phyloP scores from a whole-genome alignment of 257 asterid genomes.

The Rhazya stricta region DNA sequence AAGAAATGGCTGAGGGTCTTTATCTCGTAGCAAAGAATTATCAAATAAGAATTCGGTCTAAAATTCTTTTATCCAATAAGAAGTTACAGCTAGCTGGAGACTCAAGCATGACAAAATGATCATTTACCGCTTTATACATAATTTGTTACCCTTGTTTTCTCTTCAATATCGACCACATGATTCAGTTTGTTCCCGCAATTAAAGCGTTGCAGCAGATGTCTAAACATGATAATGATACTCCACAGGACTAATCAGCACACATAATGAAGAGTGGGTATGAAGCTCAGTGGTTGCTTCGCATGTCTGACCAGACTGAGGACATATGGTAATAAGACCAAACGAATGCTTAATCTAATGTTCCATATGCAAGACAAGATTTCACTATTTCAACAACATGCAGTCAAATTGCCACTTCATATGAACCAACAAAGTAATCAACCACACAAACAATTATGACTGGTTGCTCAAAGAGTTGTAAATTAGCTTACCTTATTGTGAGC shows the following conservation, averaged over 20 bases:
- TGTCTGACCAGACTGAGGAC: background rate
- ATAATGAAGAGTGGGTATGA: background rate
- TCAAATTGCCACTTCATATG: background rate
- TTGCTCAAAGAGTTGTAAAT: background rate
- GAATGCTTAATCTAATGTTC: background rate
- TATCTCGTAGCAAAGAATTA: background rate
- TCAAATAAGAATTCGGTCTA: background rate
- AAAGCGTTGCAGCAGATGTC: background rate
- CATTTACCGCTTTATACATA: background rate
- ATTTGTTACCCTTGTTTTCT: background rate
- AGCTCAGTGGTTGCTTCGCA: background rate
- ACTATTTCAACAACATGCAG: background rate
- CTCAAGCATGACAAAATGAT: background rate
- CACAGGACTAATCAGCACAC: background rate
- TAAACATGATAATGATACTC: background rate
- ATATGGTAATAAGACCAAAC: background rate
- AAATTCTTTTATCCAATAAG: background rate
- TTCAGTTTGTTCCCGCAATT: background rate
- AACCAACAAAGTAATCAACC: background rate
- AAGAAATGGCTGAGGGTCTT: no score
- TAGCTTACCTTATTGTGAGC: slow-evolving; percentile 92
- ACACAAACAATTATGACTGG: background rate
- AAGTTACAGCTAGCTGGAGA: background rate
- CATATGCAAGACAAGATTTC: background rate
- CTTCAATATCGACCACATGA: background rate